These are phyloP conservation scores for Knufia fluminis DNA, from an alignment of 2,329 filamentous ascomycete genomes.

Conservation along the genomic window DNA sequence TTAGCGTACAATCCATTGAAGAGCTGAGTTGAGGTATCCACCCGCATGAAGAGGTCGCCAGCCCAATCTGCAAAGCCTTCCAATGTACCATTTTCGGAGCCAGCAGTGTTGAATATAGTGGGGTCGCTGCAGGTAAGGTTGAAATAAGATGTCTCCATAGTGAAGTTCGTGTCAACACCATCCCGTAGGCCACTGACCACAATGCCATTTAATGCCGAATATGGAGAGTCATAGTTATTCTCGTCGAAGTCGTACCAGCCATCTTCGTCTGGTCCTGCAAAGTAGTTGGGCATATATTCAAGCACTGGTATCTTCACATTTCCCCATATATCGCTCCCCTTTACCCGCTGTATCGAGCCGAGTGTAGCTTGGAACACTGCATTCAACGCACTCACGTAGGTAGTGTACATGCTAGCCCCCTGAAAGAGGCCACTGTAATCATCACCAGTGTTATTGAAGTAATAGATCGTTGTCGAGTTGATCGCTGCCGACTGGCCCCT, in stretches of 20 bases:
- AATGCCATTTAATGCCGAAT: constrained; percentile 16
- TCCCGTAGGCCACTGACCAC: constrained; percentile 13
- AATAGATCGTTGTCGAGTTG: constrained; percentile 8
- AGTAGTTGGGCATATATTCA: constrained; percentile 2
- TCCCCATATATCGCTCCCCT: constrained; percentile 18
- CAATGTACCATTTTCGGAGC: not conserved
- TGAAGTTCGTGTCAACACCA: constrained; percentile 15
- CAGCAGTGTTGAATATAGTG: not conserved
- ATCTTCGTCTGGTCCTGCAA: constrained; percentile 6
- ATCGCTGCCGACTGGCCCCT: not conserved
- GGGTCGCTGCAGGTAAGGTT: constrained; percentile 17
- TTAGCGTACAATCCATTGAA: not conserved
- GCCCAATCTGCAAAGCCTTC: constrained; percentile 6
- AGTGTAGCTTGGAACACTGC: constrained; percentile 17
- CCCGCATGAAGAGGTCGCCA: not conserved
- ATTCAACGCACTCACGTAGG: constrained; percentile 12
- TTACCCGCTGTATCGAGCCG: constrained; percentile 12
- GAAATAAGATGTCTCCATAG: constrained; percentile 18
- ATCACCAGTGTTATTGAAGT: constrained; percentile 8
- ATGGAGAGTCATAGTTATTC: constrained; percentile 11
- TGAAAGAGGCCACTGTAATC: constrained; percentile 9
- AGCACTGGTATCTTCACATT: constrained; percentile 21
- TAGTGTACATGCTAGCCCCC: constrained; percentile 10
- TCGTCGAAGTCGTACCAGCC: constrained; percentile 15
- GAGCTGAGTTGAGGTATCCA: not conserved